Evolutionary conservation across 1,284 basidiomycete genomes (phyloP), one percentile per base, ranked within the genome.

Genomic region (Ceratobasidium sp.): DNA sequence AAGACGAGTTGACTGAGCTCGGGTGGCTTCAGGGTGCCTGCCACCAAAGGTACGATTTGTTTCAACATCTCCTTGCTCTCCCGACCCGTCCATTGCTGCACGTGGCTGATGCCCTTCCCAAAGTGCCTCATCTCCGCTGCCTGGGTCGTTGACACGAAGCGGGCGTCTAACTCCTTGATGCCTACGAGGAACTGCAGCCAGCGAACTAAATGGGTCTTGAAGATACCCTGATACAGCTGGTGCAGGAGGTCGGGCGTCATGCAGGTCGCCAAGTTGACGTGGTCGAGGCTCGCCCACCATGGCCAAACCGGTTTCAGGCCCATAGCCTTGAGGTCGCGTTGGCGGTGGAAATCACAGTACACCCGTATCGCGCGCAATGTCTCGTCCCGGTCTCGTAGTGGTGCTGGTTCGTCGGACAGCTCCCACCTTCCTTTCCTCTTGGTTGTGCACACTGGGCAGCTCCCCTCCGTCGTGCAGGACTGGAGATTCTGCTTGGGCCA

Each of bases 401-500:
- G n/a, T 7, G 34, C 14, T 6, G 31, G 19, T 22, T 37, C n/a
- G 2, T 14, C 37, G 37, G 37, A 27, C 6, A 37, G 27, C 37
- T n/a, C n/a, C 16, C 29, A 31, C 27, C 39, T 22, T 6, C 54
- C 41, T 11, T 16, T n/a, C 11, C n/a, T 9, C 16, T 27, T 11
- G 8, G 41, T 46, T n/a, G 0, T 39, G 48, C 64, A 66, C 1
- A 66, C 54, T 27, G 64, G 64, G 48, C 64, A 66, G 24, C 49
- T 27, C 19, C 31, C 24, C 2, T 11, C 16, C 2, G 39, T 2
- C 11, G 63, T 65, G 37, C 63, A 51, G 11, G 27, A 64, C n/a
- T 71, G 51, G 8, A 69, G 43, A 43, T 68, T 64, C 39, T 77
- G 76, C 76, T 77, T 76, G 16, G 75, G 75, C 43, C 54, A 74